A percentile compares a stretch with the other conserved stretches of the same genome.
phyloP scores from a whole-genome alignment of 2,329 filamentous ascomycete genomes.

The Fusarium illudens region DNA sequence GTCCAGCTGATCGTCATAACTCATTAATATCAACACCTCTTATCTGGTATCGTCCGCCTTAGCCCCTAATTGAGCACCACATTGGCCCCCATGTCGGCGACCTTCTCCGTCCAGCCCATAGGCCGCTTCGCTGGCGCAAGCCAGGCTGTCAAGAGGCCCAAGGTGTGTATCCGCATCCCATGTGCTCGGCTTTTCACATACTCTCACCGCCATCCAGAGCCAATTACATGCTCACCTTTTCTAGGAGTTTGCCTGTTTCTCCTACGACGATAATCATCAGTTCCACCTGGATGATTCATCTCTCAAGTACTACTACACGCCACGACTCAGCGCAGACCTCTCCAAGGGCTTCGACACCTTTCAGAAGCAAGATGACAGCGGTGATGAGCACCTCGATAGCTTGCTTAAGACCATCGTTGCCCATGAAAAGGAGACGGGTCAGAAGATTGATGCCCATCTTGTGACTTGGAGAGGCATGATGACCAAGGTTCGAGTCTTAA shows the following conservation, averaged over 20 bases:
- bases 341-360: slow-evolving; percentile 85
- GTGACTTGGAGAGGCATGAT: slow-evolving; percentile 98
- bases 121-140: slow-evolving; percentile 72
- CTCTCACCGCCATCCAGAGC: background rate
- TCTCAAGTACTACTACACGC: slow-evolving; percentile 88
- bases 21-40: too few species aligned
- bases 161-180: slow-evolving; percentile 57
- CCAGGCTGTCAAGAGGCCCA: slow-evolving; percentile 78
- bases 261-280: slow-evolving; percentile 84
- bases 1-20: background rate
- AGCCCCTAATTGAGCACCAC: background rate
- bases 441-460: slow-evolving; percentile 77
- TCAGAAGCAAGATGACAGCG: slow-evolving; percentile 79
- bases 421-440: slow-evolving; percentile 73
- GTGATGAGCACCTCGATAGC: slow-evolving; percentile 88
- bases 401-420: slow-evolving; percentile 78
- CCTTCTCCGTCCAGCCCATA: slow-evolving; percentile 74
- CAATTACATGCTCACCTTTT: background rate
- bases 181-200: background rate
- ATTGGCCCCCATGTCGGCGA: slow-evolving; percentile 39
- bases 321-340: slow-evolving; percentile 74
- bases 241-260: slow-evolving; percentile 92
- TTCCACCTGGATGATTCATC: slow-evolving; percentile 81
- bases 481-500: slow-evolving; percentile 75
- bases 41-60: background rate